Conservation (phyloP, 768 basidiomycete genomes). For the Kwoniella europaea region DNA sequence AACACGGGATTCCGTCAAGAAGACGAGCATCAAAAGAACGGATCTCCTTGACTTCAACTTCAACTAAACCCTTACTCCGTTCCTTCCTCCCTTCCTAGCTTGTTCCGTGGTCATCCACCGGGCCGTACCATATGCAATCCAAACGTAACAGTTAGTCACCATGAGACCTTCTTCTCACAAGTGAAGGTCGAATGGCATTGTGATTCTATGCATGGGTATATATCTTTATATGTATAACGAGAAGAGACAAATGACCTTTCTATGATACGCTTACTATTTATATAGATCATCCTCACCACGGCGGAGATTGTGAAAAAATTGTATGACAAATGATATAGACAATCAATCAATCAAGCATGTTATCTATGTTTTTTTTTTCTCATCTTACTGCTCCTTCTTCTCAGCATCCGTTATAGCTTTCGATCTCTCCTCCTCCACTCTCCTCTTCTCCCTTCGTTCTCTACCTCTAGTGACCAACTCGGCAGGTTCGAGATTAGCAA, state of each 20-base stretch:
- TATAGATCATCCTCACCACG: too few species aligned
- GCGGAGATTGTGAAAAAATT: too few species aligned
- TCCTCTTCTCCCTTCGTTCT: conserved; percentile 71
- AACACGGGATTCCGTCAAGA: neutral
- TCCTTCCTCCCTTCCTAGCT: neutral
- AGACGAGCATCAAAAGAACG: too few species aligned
- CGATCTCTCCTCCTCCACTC: conserved; percentile 62
- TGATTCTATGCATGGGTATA: conserved; percentile 5
- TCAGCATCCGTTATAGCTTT: conserved; percentile 25
- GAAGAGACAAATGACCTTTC: too few species aligned
- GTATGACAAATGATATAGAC: too few species aligned
- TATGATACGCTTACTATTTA: too few species aligned
- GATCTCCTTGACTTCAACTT: too few species aligned
- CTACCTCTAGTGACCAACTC: conserved; percentile 80
- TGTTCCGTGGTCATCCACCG: neutral
- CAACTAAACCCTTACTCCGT: neutral
- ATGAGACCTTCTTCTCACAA: too few species aligned
- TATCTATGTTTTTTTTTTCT: too few species aligned
- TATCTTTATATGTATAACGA: neutral
- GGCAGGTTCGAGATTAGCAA: conserved; percentile 86
- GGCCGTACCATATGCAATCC: neutral
- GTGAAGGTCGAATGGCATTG: neutral
- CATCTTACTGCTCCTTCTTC: conserved; percentile 44
- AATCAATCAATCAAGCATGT: too few species aligned
- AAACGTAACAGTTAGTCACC: conserved; percentile 18